Conservation (phyloP, 2,329 filamentous ascomycete species). For the Pseudogymnoascus sp. region DNA sequence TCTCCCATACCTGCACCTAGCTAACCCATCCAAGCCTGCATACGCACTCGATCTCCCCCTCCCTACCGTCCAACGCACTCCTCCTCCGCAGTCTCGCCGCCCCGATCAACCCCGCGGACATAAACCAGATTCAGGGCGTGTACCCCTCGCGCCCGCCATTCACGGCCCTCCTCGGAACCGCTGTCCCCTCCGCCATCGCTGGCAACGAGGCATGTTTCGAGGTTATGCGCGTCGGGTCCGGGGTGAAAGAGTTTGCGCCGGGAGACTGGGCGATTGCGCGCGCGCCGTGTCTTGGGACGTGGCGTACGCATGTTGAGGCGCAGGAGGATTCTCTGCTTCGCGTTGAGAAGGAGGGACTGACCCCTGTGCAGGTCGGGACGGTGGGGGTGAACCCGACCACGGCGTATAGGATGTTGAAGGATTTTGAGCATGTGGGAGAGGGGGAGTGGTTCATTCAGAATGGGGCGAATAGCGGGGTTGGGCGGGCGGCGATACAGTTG, state of each 20-base stretch:
- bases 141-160: constrained; percentile 84
- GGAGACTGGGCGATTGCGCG: constrained; percentile 96
- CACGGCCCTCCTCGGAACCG: constrained; percentile 68
- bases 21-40: constrained; percentile 48
- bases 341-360: constrained; percentile 63
- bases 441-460: constrained; percentile 97
- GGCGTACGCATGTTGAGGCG: constrained; percentile 82
- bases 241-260: constrained; percentile 45
- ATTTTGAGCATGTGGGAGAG: constrained; percentile 61
- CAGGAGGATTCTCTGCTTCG: constrained; percentile 60
- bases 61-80: constrained; percentile 58
- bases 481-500: constrained; percentile 84
- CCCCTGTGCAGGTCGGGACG: constrained; percentile 73
- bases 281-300: constrained; percentile 78
- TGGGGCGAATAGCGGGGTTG: constrained; percentile 90
- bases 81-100: constrained; percentile 84
- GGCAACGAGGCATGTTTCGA: constrained; percentile 95
- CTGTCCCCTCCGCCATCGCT: constrained; percentile 67
- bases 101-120: constrained; percentile 93
- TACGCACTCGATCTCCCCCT: constrained; percentile 69
- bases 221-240: constrained; percentile 63
- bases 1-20: background rate
- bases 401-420: constrained; percentile 85
- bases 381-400: constrained; percentile 91
- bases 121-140: constrained; percentile 95